Evolutionary conservation across 768 basidiomycete genomes (phyloP), one percentile per base, ranked within the genome.

Genomic region (Mycena crocata): DNA sequence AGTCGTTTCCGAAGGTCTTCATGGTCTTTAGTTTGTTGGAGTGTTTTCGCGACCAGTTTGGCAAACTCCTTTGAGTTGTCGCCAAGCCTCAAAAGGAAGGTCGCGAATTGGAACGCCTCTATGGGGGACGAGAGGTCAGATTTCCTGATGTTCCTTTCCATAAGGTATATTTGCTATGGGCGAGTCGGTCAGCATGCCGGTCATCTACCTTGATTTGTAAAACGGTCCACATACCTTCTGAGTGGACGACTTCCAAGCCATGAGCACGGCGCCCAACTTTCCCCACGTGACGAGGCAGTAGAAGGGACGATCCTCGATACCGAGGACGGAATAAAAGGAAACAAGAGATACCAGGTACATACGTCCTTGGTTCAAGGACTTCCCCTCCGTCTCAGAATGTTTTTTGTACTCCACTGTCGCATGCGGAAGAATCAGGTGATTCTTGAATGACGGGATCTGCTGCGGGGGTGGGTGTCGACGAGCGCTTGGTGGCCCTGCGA

Each of bases 51-150:
- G n/a, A n/a, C n/a, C n/a, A n/a, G n/a, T n/a, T n/a, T n/a, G n/a
- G n/a, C n/a, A n/a, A 61, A 28, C 26, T 28, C 26, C 48, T 19
- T 40, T n/a, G 40, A 49, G 42, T 61, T 45, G 9, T 61, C 48
- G 10, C 59, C 49, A 31, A 61, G 59, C 46, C 59, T 35, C 9
- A 61, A 17, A 30, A 61, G 37, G 37, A 61, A 42, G 5, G 59
- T 40, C 28, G 59, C 59, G 17, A 61, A 51, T 3, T 52, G 37
- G 15, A 52, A 32, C 31, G 49, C 50, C 15, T 52, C 21, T 9
- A 40, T 31, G 5, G 59, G 59, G 12, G 50, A 51, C 3, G 59
- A 42, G 32, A 61, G 24, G 24, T 61, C 49, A 37, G 52, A 61
- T 30, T 12, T 44, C 26, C 13, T 5, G 9, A 52, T n/a, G 30